Evolutionary conservation across 2,329 filamentous ascomycete genomes (phyloP).

Genomic region (Cadophora sp.): DNA sequence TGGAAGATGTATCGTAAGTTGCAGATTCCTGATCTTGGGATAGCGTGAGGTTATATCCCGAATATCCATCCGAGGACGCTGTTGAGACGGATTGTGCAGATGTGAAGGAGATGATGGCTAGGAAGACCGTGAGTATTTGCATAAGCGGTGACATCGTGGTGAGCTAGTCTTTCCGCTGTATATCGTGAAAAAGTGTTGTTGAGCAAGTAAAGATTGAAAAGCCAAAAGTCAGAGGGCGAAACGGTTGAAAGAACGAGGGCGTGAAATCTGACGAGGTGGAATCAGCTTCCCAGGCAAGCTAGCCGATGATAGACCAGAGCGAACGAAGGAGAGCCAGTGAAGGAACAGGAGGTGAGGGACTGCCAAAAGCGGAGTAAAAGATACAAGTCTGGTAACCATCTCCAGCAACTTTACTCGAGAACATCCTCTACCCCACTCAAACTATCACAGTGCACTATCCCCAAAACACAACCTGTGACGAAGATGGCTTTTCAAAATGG

Average conservation of each 20-base stretch:
- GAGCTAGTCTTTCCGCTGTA: neutral
- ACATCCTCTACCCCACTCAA: conserved; percentile 3
- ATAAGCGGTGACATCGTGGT: conserved; percentile 9
- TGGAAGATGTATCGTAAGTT: conserved; percentile 61
- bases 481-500: neutral
- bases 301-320: neutral
- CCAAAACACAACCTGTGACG: neutral
- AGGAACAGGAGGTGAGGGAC: neutral
- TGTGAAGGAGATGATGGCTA: conserved; percentile 20
- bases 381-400: neutral
- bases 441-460: neutral
- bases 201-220: neutral
- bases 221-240: neutral
- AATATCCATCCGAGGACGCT: conserved; percentile 52
- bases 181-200: neutral
- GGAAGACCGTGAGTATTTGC: conserved; percentile 6
- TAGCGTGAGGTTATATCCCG: conserved; percentile 60
- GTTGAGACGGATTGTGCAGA: conserved; percentile 23
- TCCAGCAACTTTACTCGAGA: neutral
- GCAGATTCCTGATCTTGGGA: conserved; percentile 58
- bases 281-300: neutral
- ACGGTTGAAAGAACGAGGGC: neutral
- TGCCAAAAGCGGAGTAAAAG: neutral
- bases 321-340: neutral
- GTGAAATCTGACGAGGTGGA: neutral